Evolutionary conservation across 1,139 yeast genomes (phyloP), one percentile per base, ranked within the genome.

Genomic region (Lodderomyces oxycetoniae): DNA sequence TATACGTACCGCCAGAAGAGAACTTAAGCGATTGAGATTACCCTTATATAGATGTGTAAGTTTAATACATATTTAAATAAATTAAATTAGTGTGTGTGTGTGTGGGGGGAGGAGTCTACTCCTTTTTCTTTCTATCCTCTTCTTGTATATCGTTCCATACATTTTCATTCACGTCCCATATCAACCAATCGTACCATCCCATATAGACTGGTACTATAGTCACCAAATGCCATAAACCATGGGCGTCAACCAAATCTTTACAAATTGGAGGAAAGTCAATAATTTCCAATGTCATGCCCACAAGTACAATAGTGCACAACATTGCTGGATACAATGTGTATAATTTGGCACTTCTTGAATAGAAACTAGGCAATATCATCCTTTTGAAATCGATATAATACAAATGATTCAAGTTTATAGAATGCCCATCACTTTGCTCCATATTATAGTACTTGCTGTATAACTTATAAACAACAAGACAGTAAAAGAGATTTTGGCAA

Each of bases 191-290:
- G 44, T 67, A 67, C 71, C 71, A 67, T 4, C 74, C 73, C 43
- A 49, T 56, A 32, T 50, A 53, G 3, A 60, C 67, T 0, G 93
- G 91, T 49, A 82, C 53, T 3, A 84, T 79, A 0, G 94, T 84
- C 12, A 79, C 77, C 36, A 79, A 63, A 56, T 89, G 98, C 97
- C 97, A 89, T 39, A 89, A 61, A 2, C 96, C 79, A 57, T 91
- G 98, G 1, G 98, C 96, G 59, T 91, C 98, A 1, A 91, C 55
- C 37, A 83, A 68, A 43, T 74, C 80, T 34, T 55, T 63, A 38
- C 77, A 57, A 3, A 67, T 33, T 3, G 91, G 95, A 4, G 95
- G 75, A 52, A 89, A 91, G 57, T 91, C 98, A 55, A 88, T 83
- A 25, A 91, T 62, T 53, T 91, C 98, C 43, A 89, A 71, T 11